Evolutionary conservation across 306 rosid genomes (phyloP), one percentile per base, ranked within the genome.

Genomic region (Gastrolobium villosum): DNA sequence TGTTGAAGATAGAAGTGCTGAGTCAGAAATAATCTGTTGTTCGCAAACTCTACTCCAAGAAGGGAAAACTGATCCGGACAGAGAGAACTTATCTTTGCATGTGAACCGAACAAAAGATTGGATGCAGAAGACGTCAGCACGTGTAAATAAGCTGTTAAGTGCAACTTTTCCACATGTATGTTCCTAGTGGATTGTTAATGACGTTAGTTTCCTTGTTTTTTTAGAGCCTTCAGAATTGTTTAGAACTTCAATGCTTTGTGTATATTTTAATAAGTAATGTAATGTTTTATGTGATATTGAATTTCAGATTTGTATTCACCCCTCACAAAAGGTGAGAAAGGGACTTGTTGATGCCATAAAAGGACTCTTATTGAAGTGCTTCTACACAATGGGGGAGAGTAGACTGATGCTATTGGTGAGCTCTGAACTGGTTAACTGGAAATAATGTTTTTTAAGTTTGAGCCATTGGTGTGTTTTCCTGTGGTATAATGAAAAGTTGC

Each of bases 361-460:
- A 62, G 97, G 97, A 65, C 82, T 94, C 61, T 82, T 94, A 81
- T 86, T 85, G 44, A 75, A 86, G 82, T 94, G 99, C 85, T 70
- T 79, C 59, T 78, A 54, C 84, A 88, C 88, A 8, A 84, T 94
- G 68, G 84, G 81, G 70, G 87, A 84, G 62, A 90, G 97, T 75
- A 92, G 97, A 86, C 83, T 75, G 84, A 92, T 88, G 95, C 89
- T 94, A 88, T 81, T 94, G 99, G 99, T 94, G 82, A 94, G 99
- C 81, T 77, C 82, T 77, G 52, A 80, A 77, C 84, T 73, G 70
- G 59, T 72, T 62, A 66, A 72, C 65, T 35, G 65, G 67, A 65
- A 67, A 48, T 76, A 44, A 55, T 60, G 20, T 45, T 78, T 70
- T 54, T 46, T 80, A 69, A 30, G 53, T 70, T 70, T 80, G 62